Conservation (phyloP, 768 basidiomycete species). For the Calocybe indica region DNA sequence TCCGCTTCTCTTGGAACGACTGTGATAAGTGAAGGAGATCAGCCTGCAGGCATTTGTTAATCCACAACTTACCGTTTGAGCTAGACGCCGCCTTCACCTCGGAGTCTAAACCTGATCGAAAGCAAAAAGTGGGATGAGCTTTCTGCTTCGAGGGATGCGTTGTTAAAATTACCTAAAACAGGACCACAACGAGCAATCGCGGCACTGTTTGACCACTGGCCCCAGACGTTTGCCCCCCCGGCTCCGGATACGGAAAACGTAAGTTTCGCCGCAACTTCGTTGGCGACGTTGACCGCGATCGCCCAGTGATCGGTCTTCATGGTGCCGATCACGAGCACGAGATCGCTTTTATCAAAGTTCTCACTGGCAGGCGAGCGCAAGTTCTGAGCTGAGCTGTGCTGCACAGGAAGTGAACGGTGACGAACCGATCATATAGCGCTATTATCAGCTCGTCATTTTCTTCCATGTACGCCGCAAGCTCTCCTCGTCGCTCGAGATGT, state of each 20-base stretch:
- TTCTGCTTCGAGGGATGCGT: no score
- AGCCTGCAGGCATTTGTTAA: no score
- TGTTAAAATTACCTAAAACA: no score
- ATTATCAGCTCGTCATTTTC: neutral
- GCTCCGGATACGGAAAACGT: neutral
- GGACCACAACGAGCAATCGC: no score
- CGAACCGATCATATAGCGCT: neutral
- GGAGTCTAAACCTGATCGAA: no score
- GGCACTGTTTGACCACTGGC: neutral
- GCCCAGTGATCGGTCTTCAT: neutral
- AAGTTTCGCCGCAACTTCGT: neutral
- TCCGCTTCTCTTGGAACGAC: no score
- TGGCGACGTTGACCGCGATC: neutral
- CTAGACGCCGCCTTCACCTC: no score
- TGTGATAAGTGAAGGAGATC: no score
- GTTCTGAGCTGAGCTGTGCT: neutral
- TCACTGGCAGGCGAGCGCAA: neutral
- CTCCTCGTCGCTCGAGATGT: neutral
- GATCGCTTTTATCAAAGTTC: neutral
- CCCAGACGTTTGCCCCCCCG: neutral
- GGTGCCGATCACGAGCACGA: neutral
- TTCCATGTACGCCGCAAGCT: neutral
- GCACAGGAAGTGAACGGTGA: neutral
- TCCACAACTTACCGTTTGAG: no score
- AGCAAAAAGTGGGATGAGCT: no score